Evolutionary conservation across 768 basidiomycete species (phyloP).

Genomic region (Suillus bovinus): DNA sequence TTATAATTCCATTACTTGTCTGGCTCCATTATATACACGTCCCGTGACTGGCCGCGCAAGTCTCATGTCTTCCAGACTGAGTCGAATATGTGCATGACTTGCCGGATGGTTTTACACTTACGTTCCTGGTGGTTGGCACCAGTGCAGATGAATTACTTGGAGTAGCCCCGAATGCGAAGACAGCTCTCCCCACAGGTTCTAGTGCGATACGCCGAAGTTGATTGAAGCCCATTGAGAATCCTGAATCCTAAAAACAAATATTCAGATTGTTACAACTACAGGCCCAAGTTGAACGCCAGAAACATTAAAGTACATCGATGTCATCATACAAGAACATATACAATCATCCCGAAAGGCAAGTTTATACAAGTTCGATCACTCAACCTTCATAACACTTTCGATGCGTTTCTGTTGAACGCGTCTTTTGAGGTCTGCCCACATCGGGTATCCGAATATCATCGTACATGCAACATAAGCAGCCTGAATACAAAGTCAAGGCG

Average conservation of each 20-base stretch:
- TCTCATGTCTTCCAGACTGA: too few species aligned
- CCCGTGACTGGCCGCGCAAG: too few species aligned
- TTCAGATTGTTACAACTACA: background rate
- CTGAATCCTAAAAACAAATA: background rate
- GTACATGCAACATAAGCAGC: constrained; percentile 51
- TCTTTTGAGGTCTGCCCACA: constrained; percentile 52
- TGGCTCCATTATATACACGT: too few species aligned
- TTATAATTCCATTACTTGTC: too few species aligned
- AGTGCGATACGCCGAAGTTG: background rate
- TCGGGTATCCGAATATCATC: constrained; percentile 54
- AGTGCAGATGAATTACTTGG: background rate
- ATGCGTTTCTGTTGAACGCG: constrained; percentile 70
- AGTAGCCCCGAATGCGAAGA: background rate
- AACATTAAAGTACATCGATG: background rate
- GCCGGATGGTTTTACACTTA: background rate
- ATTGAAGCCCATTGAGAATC: background rate
- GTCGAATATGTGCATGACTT: too few species aligned
- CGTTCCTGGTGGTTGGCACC: background rate
- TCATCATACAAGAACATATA: background rate
- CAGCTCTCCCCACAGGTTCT: background rate
- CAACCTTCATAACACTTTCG: constrained; percentile 76
- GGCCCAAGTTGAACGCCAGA: background rate
- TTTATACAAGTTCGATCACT: constrained; percentile 33
- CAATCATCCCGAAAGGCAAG: background rate
- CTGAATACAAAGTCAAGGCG: constrained; percentile 33